These are phyloP conservation scores for Arthrocladium fulminans DNA, from an alignment of 2,329 filamentous ascomycete species.

Conservation along the genomic window DNA sequence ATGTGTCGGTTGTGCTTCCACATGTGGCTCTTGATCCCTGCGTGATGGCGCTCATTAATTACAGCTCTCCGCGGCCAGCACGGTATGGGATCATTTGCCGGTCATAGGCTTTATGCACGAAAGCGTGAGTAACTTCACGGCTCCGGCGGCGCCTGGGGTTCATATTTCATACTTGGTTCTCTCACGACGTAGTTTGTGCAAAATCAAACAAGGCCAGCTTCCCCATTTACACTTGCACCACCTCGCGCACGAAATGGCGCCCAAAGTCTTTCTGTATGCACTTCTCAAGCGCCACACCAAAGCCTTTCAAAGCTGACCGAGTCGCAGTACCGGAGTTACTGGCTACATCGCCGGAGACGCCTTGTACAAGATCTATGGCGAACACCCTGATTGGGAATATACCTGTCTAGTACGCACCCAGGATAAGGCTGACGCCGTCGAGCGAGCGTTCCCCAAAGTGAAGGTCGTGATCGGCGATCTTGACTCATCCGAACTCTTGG, in stretches of 20 bases:
- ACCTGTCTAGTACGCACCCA: slow-evolving; percentile 36
- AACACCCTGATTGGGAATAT: slow-evolving; percentile 40
- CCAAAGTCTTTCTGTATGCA: slow-evolving; percentile 14
- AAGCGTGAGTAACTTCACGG: neutral
- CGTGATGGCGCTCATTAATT: neutral
- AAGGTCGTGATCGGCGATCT: slow-evolving; percentile 35
- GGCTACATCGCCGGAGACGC: slow-evolving; percentile 47
- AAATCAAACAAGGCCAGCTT: neutral
- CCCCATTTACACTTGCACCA: neutral
- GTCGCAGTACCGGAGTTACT: slow-evolving; percentile 38
- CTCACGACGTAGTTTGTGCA: neutral
- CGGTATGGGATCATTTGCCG: too few species aligned
- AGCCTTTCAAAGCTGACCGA: slow-evolving; percentile 4
- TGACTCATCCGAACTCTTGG: slow-evolving; percentile 32
- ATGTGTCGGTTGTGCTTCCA: neutral
- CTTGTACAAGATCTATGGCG: slow-evolving; percentile 35
- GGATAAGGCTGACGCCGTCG: slow-evolving; percentile 32
- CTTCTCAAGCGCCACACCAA: neutral
- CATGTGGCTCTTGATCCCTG: neutral
- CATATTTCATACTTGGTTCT: neutral
- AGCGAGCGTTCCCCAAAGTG: slow-evolving; percentile 32
- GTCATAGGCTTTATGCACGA: neutral
- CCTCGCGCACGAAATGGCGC: slow-evolving; percentile 9
- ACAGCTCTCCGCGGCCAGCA: too few species aligned
- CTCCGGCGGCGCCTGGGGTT: neutral